Base-by-base conservation (phyloP, 176 grass and related monocot species). In the Echinochloa phyllopogon region DNA sequence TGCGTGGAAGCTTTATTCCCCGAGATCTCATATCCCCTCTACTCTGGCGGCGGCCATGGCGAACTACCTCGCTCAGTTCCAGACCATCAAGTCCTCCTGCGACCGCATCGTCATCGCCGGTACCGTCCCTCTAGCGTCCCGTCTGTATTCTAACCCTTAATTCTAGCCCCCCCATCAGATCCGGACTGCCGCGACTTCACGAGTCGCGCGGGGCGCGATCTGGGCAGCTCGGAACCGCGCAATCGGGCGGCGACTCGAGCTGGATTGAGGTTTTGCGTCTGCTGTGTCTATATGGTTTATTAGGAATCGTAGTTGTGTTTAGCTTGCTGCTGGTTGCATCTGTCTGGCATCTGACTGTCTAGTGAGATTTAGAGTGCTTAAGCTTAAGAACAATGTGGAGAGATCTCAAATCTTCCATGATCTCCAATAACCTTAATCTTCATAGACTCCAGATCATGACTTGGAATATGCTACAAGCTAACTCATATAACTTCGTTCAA, bases 51-150 rank as follows among this genome's bases (percentile, higher is more conserved):
- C 44, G 39, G 58, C 67, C 68, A 99, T 99, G 96, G 96, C 93
- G 59, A 99, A 96, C 90, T 99, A 96, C 78, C 91, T 99, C 73
- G 96, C 93, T 48, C 96, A 99, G 91, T 99, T 99, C 81, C 93
- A 99, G 89, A 92, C 93, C 53, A 99, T 99, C 84, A 99, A 99
- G 89, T 94, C 79, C 88, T 90, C 96, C 73, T 91, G 83, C 83
- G 96, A 99, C 84, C 91, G 93, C 91, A 89, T 99, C 84, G 93
- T 99, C 84, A 61, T 99, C 82, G 92, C 96, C 69, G 93, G 96
- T 99, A 95, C 58, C 52, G 13, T 49, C 88, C 65, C 73, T 37
- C 12, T 52, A n/a, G 72, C 65, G 52, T 55, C 73, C 38, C 59
- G 8, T 69, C 11, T 10, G 8, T 25, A 41, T 64, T 6, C 25